phyloP scores from a whole-genome alignment of 176 grass and related monocot species.

The Carex scoparia region DNA sequence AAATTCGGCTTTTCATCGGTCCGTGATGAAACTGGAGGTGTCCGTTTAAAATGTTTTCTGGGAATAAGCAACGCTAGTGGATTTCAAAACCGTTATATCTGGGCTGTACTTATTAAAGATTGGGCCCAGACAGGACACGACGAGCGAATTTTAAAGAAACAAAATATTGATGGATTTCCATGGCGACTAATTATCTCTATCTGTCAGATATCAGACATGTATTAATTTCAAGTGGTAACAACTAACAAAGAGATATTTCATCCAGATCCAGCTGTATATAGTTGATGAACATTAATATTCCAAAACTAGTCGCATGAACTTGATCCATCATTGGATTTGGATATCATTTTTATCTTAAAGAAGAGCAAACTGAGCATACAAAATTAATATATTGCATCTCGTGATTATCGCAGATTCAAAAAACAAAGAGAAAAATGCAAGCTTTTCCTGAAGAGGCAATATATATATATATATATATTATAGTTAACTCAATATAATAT shows the following conservation, averaged over 20 bases:
- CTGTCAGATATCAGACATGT: background rate
- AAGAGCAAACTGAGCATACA: background rate
- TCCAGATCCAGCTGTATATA: background rate
- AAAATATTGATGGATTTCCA: background rate
- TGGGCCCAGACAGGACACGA: background rate
- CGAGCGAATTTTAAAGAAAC: background rate
- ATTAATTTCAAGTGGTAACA: background rate
- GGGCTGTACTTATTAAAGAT: background rate
- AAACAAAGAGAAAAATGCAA: background rate
- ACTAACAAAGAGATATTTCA: background rate
- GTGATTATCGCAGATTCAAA: background rate
- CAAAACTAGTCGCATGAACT: background rate
- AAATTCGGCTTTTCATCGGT: too few relatives aligned
- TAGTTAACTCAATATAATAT: background rate
- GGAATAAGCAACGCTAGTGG: too few relatives aligned
- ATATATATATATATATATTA: background rate
- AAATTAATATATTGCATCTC: background rate
- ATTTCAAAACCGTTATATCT: too few relatives aligned
- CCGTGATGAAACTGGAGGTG: too few relatives aligned
- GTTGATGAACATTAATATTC: background rate
- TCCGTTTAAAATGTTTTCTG: too few relatives aligned
- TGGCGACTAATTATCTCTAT: background rate
- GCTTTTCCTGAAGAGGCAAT: slow-evolving; percentile 7
- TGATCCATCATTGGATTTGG: background rate
- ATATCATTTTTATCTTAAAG: background rate